A percentile compares a stretch with the other conserved stretches of the same genome.
phyloP scores from a whole-genome alignment of 2,329 filamentous ascomycete species.

The Tolypocladium ophioglossoides region DNA sequence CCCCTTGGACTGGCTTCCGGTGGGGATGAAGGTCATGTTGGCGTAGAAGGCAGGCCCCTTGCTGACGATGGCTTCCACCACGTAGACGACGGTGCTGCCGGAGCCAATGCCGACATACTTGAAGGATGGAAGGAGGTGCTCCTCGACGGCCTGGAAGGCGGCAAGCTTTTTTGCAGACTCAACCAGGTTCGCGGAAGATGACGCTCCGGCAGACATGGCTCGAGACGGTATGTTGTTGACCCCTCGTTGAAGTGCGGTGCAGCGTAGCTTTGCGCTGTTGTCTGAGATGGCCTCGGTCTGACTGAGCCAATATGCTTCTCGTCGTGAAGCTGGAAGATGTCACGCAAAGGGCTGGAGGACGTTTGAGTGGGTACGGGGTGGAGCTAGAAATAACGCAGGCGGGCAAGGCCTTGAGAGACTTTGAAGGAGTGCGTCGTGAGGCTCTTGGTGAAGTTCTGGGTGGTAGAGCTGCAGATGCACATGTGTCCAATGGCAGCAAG shows the following conservation, averaged over 20 bases:
- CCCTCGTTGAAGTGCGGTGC: background rate
- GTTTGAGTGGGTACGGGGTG: background rate
- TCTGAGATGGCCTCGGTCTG: background rate
- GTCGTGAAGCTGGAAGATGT: background rate
- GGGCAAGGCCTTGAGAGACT: background rate
- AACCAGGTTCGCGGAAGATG: constrained; percentile 29
- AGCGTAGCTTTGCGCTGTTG: background rate
- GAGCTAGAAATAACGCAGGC: background rate
- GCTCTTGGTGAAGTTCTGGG: background rate
- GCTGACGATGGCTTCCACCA: constrained; percentile 68
- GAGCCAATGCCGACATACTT: constrained; percentile 69
- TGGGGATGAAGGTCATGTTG: constrained; percentile 78
- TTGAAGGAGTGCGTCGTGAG: background rate
- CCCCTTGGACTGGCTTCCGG: constrained; percentile 81
- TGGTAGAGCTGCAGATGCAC: background rate
- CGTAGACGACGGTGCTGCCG: constrained; percentile 73
- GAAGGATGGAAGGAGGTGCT: constrained; percentile 55
- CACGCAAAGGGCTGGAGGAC: background rate
- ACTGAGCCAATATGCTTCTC: background rate
- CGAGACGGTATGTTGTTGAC: background rate
- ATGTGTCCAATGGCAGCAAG: too few species aligned
- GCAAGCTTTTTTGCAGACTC: constrained; percentile 68
- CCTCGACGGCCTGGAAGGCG: constrained; percentile 61
- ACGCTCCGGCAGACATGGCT: background rate
- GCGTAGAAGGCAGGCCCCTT: constrained; percentile 43